These are phyloP conservation scores for Guyanaporus albipodus DNA, from an alignment of 768 basidiomycete species.

Conservation along the genomic window DNA sequence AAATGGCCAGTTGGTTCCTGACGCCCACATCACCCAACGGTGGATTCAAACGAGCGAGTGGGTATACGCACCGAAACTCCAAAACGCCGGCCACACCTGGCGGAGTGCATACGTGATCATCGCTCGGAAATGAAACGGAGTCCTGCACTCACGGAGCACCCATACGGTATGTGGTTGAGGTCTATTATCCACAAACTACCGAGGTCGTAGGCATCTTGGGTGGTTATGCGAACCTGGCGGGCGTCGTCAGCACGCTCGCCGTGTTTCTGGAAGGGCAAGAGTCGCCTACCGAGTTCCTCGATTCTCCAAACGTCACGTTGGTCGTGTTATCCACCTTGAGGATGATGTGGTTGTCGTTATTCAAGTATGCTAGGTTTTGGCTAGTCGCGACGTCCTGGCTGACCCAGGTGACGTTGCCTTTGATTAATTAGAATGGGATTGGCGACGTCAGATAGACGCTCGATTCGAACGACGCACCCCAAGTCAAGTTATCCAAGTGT, in stretches of 20 bases:
- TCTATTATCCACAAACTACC: conserved; percentile 49
- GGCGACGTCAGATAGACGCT: not conserved
- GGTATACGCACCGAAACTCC: conserved; percentile 25
- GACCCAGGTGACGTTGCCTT: conserved; percentile 64
- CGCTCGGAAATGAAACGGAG: conserved; percentile 2
- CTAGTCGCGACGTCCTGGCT: conserved; percentile 43
- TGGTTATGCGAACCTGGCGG: conserved; percentile 43
- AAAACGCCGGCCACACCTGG: conserved; percentile 32
- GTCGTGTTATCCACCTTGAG: conserved; percentile 72
- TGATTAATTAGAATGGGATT: not conserved
- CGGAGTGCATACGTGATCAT: not conserved
- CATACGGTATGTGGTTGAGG: conserved; percentile 48
- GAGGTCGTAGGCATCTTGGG: conserved; percentile 38
- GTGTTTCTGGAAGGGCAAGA: not conserved
- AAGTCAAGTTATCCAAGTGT: conserved; percentile 43
- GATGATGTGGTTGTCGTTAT: conserved; percentile 58
- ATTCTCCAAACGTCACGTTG: conserved; percentile 45
- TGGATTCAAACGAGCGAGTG: not conserved
- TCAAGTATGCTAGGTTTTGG: conserved; percentile 55
- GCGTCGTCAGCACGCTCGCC: not conserved
- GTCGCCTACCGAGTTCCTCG: conserved; percentile 56
- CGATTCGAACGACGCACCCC: conserved; percentile 30
- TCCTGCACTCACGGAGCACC: conserved; percentile 46
- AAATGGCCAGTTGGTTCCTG: conserved; percentile 37
- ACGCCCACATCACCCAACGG: not conserved